A percentile compares a stretch with the other conserved stretches of the same genome.
These are phyloP conservation scores for Zoysia matrella DNA, from an alignment of 202 grass and related monocot species.

Conservation along the genomic window DNA sequence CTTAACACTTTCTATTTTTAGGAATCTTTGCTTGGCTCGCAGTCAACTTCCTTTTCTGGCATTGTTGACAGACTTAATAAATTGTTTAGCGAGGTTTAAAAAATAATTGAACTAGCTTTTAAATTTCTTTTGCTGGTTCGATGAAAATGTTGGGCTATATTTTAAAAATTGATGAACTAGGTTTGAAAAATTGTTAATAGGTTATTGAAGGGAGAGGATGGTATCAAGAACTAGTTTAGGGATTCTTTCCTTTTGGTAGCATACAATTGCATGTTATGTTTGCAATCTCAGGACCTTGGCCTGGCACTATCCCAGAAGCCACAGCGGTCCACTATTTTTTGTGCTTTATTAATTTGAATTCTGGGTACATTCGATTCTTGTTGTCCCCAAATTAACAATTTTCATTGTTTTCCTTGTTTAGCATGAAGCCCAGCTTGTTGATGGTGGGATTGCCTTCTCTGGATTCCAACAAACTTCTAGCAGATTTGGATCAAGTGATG, in stretches of 20 bases:
- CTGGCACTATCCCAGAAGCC: not conserved
- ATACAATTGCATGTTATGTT: constrained; percentile 5
- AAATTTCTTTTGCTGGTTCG: not conserved
- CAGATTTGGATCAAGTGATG: constrained; percentile 84
- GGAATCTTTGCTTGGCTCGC: not conserved
- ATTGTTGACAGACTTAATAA: not conserved
- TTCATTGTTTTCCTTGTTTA: constrained; percentile 37
- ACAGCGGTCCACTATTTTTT: too few relatives aligned
- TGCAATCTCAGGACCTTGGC: not conserved
- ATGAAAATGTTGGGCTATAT: not conserved
- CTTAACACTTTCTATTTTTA: not conserved
- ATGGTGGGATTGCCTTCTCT: constrained; percentile 70
- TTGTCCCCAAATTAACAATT: constrained; percentile 14
- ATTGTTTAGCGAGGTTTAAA: not conserved
- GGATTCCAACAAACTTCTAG: constrained; percentile 71
- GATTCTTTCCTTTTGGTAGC: not conserved
- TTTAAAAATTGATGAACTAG: not conserved
- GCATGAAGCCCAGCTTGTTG: constrained; percentile 90
- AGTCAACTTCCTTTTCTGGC: not conserved
- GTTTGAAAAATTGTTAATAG: not conserved
- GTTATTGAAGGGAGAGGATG: not conserved
- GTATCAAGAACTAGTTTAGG: not conserved
- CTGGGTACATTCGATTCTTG: constrained; percentile 9
- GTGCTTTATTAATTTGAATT: not conserved
- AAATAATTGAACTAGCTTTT: not conserved